These are phyloP conservation scores for Starmerella khaoyaiensis DNA, from an alignment of 805 yeast species.

Conservation along the genomic window DNA sequence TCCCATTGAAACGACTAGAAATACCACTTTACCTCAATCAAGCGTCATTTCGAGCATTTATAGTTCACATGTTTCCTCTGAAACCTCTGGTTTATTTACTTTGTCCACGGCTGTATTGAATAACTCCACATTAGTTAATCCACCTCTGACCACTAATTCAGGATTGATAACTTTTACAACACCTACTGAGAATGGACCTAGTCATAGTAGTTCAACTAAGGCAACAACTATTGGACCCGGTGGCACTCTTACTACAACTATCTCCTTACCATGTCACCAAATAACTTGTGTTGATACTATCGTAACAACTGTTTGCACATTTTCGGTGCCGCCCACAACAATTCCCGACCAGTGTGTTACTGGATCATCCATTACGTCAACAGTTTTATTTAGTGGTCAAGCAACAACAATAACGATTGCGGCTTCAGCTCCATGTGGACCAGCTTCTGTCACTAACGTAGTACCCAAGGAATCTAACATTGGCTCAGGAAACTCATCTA, in stretches of 20 bases:
- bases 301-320: slow-evolving; percentile 5
- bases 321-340: slow-evolving; percentile 9
- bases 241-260: not conserved
- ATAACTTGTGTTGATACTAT: not conserved
- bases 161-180: too few relatives aligned
- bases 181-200: not conserved
- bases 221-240: not conserved
- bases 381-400: slow-evolving; percentile 6
- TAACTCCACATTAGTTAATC: too few relatives aligned
- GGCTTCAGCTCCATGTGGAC: slow-evolving; percentile 15
- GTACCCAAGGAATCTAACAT: slow-evolving; percentile 1
- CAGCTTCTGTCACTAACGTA: not conserved
- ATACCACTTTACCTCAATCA: too few relatives aligned
- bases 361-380: slow-evolving; percentile 5
- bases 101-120: too few relatives aligned
- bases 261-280: not conserved
- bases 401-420: slow-evolving; percentile 9
- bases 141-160: too few relatives aligned
- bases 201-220: not conserved
- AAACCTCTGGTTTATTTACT: too few relatives aligned
- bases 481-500: not conserved
- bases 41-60: too few relatives aligned
- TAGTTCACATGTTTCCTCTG: too few relatives aligned
- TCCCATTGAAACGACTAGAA: too few relatives aligned
- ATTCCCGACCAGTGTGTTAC: slow-evolving; percentile 6